Conservation (phyloP, 805 yeast species). For the Nakazawaea populi region DNA sequence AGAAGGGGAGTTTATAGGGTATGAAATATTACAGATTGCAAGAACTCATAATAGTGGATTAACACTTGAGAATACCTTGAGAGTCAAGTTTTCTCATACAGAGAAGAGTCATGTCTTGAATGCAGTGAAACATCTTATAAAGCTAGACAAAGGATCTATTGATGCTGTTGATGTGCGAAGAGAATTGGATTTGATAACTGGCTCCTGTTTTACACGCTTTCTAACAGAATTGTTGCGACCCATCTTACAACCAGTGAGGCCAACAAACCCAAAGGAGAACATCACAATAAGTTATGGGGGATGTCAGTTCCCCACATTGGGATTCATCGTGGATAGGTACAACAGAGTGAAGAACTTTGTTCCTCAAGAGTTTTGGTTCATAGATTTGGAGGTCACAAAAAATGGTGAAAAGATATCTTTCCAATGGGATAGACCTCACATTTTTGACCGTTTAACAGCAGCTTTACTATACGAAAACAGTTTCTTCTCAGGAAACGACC, state of each 20-base stretch:
- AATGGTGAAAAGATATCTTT: conserved; percentile 36
- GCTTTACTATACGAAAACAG: conserved; percentile 65
- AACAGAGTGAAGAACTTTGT: conserved; percentile 65
- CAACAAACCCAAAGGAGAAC: conserved; percentile 16
- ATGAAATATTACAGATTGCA: conserved; percentile 74
- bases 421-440: conserved; percentile 65
- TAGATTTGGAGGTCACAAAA: conserved; percentile 48
- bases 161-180: conserved; percentile 82
- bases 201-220: conserved; percentile 82
- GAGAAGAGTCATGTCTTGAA: conserved; percentile 65
- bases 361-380: conserved; percentile 77
- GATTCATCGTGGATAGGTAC: conserved; percentile 91
- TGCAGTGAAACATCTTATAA: conserved; percentile 69
- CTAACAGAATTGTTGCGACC: conserved; percentile 46
- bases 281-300: conserved; percentile 68
- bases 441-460: conserved; percentile 70
- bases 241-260: conserved; percentile 20
- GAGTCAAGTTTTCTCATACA: conserved; percentile 86
- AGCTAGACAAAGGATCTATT: conserved; percentile 61
- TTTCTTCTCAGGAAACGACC: conserved; percentile 33
- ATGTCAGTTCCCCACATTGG: conserved; percentile 96
- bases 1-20: conserved; percentile 92
- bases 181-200: conserved; percentile 86
- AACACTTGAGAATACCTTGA: conserved; percentile 42
- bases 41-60: conserved; percentile 40